Evolutionary conservation across 805 yeast species (phyloP), one percentile per base, ranked within the genome.

Genomic region (Ogataea salicorniae): DNA sequence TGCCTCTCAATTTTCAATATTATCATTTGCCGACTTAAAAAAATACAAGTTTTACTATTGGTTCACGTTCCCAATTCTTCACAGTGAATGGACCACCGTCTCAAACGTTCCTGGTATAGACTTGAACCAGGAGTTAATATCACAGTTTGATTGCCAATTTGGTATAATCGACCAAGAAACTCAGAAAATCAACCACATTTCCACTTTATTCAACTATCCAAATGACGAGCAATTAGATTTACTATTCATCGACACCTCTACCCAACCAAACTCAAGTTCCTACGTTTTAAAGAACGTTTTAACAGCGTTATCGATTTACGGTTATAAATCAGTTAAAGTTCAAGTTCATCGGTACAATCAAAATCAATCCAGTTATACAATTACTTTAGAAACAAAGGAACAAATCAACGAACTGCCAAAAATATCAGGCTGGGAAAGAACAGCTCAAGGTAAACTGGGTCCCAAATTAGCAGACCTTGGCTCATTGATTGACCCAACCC

Each of bases 361-460:
- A 2, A 34, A 38, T 1, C 37, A 44, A 13, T 41, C 58, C 2
- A 66, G 68, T 34, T 69, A 65, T 43, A 59, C 62, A 20, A 33
- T 71, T 20, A 42, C 34, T 1, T 46, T 74, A 3, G 22, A 37
- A 16, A 43, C 43, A 14, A 54, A 52, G 2, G 35, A 47, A 1
- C 58, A 56, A 4, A 40, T 48, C 0, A 34, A 39, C 1, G 48
- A 39, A 8, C 34, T 57, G 0, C 74, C 80, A 1, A 79, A 74
- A 46, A 70, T 80, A 0, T 73, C 83, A 3, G 99, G 99, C 0
- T 94, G 99, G 99, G 98, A 92, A 59, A 76, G 94, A 51, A 87
- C 89, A 26, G 66, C 74, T 6, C 76, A 73, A 38, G 89, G 87
- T 1, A 84, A 83, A 56, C 69, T 91, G 14, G 83, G 84, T 0